Evolutionary conservation across 768 basidiomycete genomes (phyloP), one percentile per base, ranked within the genome.

Genomic region (Suillus placidus): DNA sequence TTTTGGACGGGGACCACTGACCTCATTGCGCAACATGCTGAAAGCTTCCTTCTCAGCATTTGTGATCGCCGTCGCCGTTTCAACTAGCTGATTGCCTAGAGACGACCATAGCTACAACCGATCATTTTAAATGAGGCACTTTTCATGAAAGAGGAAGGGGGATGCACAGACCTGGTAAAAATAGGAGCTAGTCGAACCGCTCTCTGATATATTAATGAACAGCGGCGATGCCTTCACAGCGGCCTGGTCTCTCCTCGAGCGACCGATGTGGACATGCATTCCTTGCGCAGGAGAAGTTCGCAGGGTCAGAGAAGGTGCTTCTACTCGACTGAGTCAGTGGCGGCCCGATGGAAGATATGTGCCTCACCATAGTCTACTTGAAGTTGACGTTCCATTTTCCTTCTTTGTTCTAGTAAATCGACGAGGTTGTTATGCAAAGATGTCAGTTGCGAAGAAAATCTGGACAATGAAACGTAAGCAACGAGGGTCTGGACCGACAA

Each of bases 1-100:
- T 32, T 26, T 60, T 34, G 42, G 30, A 32, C 18, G 35, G 42
- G 23, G 42, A 43, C 30, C 45, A 65, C 60, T 42, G 63, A 90
- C 94, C 79, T 93, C 89, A 32, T 83, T 76, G 18, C 92, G 86
- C 45, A 97, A 77, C 0, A 76, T 73, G 60, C 88, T 85, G 68
- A 95, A 94, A 1, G 90, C 91, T 61, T 87, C 84, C 71, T 85
- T 92, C 74, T 97, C 94, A 8, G 84, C 85, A 12, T 73, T 71
- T 18, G 75, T 67, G 61, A 95, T 83, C 4, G 82, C 81, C 26
- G 77, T 71, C 0, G 83, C 84, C 3, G 82, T 87, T 65, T 88
- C 86, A 12, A 85, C 73, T 43, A 95, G 90, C 64, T 82, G 78
- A n/a, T 79, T 79, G n/a, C 91, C 93, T 23, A 95, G 84, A 55